A percentile compares a stretch with the other conserved stretches of the same genome.
These are phyloP conservation scores for Acorus gramineus DNA, from an alignment of 106 monocot genomes.

Conservation along the genomic window DNA sequence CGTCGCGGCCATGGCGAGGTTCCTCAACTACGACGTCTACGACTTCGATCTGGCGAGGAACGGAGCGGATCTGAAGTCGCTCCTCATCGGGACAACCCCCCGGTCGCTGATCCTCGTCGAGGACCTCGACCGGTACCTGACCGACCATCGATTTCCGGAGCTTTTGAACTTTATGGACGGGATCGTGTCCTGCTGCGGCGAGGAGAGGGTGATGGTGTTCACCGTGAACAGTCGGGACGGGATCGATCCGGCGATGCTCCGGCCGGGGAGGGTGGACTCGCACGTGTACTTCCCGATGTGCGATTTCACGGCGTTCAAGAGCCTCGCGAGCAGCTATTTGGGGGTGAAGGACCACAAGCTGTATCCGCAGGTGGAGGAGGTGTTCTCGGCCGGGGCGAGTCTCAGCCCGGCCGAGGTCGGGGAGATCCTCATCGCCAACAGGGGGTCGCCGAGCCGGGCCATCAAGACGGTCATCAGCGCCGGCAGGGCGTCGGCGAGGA, in stretches of 20 bases:
- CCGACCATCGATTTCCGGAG: not conserved
- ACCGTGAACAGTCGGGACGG: slow-evolving; percentile 2
- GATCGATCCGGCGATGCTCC: slow-evolving; percentile 2
- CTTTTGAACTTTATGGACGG: slow-evolving; percentile 1
- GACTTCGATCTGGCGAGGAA: slow-evolving; percentile 12
- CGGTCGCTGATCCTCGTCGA: slow-evolving; percentile 20
- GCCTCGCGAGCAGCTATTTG: slow-evolving; percentile 13
- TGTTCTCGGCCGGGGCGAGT: slow-evolving; percentile 3
- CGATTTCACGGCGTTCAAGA: slow-evolving; percentile 11
- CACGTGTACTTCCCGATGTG: slow-evolving; percentile 8
- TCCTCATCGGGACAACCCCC: slow-evolving; percentile 16
- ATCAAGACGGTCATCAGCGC: slow-evolving; percentile 12
- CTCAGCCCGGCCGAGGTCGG: slow-evolving; percentile 15
- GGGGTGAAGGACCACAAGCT: slow-evolving; percentile 13
- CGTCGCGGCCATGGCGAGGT: slow-evolving; percentile 25
- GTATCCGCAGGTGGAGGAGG: slow-evolving; percentile 12
- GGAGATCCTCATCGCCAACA: slow-evolving; percentile 13
- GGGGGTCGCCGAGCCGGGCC: slow-evolving; percentile 7
- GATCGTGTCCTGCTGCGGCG: slow-evolving; percentile 3
- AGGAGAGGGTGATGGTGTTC: slow-evolving; percentile 11
- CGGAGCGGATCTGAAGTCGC: slow-evolving; percentile 1
- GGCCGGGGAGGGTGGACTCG: slow-evolving; percentile 8
- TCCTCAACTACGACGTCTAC: slow-evolving; percentile 22
- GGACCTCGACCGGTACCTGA: slow-evolving; percentile 12
- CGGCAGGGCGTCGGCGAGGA: not conserved